Percentiles rank a stretch among this genome's conserved stretches.
Evolutionary conservation across 345 rosid species (phyloP).

Genomic region (Ceriops zippeliana): DNA sequence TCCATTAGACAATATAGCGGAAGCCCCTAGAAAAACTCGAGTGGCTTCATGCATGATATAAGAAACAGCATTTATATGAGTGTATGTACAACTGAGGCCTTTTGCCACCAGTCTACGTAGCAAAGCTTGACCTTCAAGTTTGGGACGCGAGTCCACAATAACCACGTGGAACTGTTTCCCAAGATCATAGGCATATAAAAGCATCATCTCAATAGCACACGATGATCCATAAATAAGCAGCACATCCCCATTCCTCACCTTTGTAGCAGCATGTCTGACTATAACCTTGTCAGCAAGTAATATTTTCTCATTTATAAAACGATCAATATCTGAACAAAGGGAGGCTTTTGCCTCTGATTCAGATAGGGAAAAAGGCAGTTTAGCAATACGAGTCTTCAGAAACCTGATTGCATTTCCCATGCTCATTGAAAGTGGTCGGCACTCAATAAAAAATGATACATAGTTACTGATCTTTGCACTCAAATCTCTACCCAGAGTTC

Average conservation of each 20-base stretch:
- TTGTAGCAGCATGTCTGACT: conserved; percentile 75
- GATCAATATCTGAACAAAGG: conserved; percentile 69
- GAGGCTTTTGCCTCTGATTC: conserved; percentile 79
- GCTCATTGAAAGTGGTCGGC: conserved; percentile 88
- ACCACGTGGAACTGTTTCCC: conserved; percentile 75
- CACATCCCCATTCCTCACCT: conserved; percentile 84
- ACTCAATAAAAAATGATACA: conserved; percentile 79
- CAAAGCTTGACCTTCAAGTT: conserved; percentile 78
- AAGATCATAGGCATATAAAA: conserved; percentile 76
- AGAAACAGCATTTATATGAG: conserved; percentile 83
- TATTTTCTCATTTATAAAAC: conserved; percentile 80
- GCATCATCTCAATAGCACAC: conserved; percentile 81
- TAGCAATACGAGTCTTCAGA: conserved; percentile 64
- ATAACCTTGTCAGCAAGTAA: conserved; percentile 67
- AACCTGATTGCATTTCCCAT: conserved; percentile 92
- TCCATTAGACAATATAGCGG: conserved; percentile 87
- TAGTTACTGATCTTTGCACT: conserved; percentile 73
- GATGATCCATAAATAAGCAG: conserved; percentile 89
- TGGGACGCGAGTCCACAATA: conserved; percentile 87
- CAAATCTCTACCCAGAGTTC: conserved; percentile 69
- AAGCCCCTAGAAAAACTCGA: conserved; percentile 86
- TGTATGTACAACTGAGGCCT: conserved; percentile 82
- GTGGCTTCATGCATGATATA: conserved; percentile 94
- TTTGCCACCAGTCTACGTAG: conserved; percentile 81
- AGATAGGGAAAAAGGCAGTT: conserved; percentile 56